Evolutionary conservation across 352 stramenopile species (phyloP), one percentile per base, ranked within the genome.

Genomic region (Phytophthora sp.): DNA sequence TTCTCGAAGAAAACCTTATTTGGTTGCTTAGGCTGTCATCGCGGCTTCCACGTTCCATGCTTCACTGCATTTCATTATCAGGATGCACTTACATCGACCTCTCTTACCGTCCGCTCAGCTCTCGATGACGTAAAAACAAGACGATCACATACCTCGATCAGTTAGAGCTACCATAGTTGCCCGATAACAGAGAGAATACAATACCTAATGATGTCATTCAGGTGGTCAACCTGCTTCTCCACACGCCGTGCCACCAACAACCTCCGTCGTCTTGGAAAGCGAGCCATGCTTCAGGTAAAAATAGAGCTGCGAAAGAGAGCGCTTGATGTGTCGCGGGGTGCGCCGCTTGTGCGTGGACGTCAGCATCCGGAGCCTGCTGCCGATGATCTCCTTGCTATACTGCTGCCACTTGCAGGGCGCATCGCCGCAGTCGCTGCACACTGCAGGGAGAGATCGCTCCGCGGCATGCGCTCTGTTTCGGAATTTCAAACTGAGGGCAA

Each of bases 11-110:
- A 44, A 18, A 7, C 57, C 1, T 1, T 13, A 0, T 57, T 38
- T 9, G 47, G 47, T 0, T 56, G 50, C n/a, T 51, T 50, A 3
- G 51, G n/a, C 5, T 67, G 49, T 35, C n/a, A 38, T 0, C 16
- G 41, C 15, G 50, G 50, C 41, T 67, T 46, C 18, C 59, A 58
- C 33, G 38, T 54, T 1, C 1, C 20, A 11, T 59, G 36, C 27
- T 66, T 49, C 9, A 58, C 16, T 9, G 58, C 58, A 2, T 66
- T 66, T 42, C 46, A 41, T 18, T 26, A 41, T 18, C 16, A n/a
- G 5, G 46, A 54, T 29, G 46, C 46, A 26, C 13, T 54, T 5
- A 41, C 29, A 4, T 54, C 46, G 0, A 15, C 4, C 1, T 41
- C 46, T 9, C n/a, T 51, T 5, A 54, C 27, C 3, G 29, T 41